These are phyloP conservation scores for Cercospora berteroae DNA, from an alignment of 2,329 filamentous ascomycete genomes.

Conservation along the genomic window DNA sequence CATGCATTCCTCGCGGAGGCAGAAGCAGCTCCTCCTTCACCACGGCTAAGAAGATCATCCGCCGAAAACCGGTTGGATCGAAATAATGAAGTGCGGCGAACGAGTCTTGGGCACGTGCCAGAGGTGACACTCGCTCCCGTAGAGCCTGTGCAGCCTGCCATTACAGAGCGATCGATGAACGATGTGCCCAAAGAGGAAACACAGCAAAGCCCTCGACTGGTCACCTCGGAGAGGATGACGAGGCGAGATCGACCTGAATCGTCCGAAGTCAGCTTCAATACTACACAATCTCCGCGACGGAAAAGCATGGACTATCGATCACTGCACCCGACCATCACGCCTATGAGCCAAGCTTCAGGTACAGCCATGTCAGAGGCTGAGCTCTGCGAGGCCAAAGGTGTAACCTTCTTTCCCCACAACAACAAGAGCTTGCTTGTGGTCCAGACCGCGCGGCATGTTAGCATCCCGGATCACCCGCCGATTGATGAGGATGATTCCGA, in stretches of 20 bases:
- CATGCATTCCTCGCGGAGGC: neutral
- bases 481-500: constrained; percentile 11
- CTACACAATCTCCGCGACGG: constrained; percentile 23
- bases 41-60: constrained; percentile 23
- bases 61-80: constrained; percentile 23
- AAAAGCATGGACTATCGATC: constrained; percentile 27
- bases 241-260: constrained; percentile 19
- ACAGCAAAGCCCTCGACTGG: neutral
- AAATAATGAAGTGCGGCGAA: constrained; percentile 23
- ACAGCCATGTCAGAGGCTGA: constrained; percentile 43
- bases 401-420: constrained; percentile 62
- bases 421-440: constrained; percentile 64
- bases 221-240: constrained; percentile 2
- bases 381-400: constrained; percentile 60
- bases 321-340: constrained; percentile 29
- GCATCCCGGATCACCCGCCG: constrained; percentile 2
- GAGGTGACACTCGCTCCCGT: constrained; percentile 10
- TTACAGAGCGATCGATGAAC: constrained; percentile 11
- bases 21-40: constrained; percentile 10
- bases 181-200: constrained; percentile 1
- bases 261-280: constrained; percentile 15
- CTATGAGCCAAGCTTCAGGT: constrained; percentile 31
- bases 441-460: constrained; percentile 44
- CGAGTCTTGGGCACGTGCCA: constrained; percentile 19
- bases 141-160: neutral